phyloP scores from a whole-genome alignment of 2,329 filamentous ascomycete species.

The Dactylellina drechsleri region DNA sequence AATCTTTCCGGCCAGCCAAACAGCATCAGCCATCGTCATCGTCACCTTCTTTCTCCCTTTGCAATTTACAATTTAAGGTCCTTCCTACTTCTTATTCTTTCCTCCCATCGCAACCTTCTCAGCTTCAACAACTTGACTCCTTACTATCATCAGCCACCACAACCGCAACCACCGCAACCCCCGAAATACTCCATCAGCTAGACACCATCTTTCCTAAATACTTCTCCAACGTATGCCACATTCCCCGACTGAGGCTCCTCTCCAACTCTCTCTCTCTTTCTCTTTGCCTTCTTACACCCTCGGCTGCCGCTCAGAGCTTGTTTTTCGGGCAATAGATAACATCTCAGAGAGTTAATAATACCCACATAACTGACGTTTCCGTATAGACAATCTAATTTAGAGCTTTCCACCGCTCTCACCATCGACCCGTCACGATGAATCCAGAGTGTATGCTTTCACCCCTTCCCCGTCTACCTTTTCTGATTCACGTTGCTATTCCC shows the following conservation, averaged over 20 bases:
- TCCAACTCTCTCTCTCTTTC: not conserved
- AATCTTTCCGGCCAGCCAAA: conserved; percentile 44
- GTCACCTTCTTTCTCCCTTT: conserved; percentile 1
- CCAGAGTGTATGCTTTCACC: conserved; percentile 50
- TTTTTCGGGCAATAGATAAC: conserved; percentile 26
- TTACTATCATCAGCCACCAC: conserved; percentile 2
- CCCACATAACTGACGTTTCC: conserved; percentile 45
- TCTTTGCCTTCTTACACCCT: conserved; percentile 1
- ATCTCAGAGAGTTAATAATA: conserved; percentile 42
- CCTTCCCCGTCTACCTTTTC: conserved; percentile 2
- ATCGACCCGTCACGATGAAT: conserved; percentile 47
- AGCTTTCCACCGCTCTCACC: conserved; percentile 44
- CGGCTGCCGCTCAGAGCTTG: conserved; percentile 26
- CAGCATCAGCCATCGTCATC: conserved; percentile 35
- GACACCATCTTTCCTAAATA: not conserved
- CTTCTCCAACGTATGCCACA: no score
- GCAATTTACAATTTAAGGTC: no score
- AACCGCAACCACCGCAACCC: conserved; percentile 11
- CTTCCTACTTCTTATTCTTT: not conserved
- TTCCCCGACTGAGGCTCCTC: conserved; percentile 7
- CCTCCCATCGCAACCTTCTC: no score
- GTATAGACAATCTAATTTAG: conserved; percentile 50
- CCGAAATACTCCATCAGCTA: conserved; percentile 7
- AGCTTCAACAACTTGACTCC: no score
- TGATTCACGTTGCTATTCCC: conserved; percentile 9